Evolutionary conservation across 305 asterid species (phyloP).

Genomic region (Solanum aculeatissimum): DNA sequence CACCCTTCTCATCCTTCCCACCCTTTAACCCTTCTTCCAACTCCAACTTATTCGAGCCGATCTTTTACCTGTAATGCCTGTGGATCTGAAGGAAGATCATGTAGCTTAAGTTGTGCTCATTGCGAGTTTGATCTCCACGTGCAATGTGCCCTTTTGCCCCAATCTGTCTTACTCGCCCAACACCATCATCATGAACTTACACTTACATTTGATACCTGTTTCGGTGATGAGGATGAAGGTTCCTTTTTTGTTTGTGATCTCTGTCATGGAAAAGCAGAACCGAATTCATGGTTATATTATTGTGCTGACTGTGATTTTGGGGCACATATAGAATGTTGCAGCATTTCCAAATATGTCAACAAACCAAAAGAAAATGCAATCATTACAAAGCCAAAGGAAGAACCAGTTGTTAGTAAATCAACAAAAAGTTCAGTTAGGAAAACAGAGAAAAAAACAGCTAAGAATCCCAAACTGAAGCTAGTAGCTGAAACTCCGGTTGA

Average conservation of each 20-base stretch:
- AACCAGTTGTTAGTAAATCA: background rate
- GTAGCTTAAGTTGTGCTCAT: conserved; percentile 17
- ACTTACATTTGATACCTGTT: background rate
- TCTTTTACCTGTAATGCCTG: conserved; percentile 20
- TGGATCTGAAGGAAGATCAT: conserved; percentile 6
- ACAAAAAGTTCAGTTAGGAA: background rate
- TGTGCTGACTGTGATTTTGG: conserved; percentile 14
- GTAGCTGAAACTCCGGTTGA: background rate
- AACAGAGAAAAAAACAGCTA: background rate
- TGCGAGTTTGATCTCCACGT: conserved; percentile 27
- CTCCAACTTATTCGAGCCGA: conserved; percentile 17
- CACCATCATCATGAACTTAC: conserved; percentile 5
- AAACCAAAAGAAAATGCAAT: background rate
- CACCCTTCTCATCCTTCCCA: conserved; percentile 29
- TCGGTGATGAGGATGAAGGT: background rate
- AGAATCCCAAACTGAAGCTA: background rate
- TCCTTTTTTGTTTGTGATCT: background rate
- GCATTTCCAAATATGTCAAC: background rate
- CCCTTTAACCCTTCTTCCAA: conserved; percentile 26
- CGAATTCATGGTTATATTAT: conserved; percentile 10
- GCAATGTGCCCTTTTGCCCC: conserved; percentile 12
- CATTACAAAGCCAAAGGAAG: background rate
- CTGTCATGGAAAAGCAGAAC: background rate
- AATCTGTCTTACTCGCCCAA: background rate
- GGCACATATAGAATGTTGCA: conserved; percentile 1